Percentiles rank a stretch among this genome's conserved stretches.
phyloP scores from a whole-genome alignment of 208 protist genomes.

The Blastocrithidia nonstop region DNA sequence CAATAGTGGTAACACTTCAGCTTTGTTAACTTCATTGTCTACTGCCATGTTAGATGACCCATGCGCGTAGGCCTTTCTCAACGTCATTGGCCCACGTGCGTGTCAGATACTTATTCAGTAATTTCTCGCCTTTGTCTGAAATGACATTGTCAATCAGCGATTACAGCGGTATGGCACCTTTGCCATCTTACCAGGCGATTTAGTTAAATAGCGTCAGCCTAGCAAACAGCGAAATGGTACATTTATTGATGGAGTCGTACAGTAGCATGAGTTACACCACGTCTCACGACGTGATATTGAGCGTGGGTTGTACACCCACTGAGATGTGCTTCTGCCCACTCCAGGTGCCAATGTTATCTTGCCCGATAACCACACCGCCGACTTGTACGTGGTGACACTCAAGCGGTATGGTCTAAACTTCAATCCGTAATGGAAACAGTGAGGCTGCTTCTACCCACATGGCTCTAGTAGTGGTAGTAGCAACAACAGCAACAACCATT shows the following conservation, averaged over 20 bases:
- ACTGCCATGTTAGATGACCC: conserved; percentile 19
- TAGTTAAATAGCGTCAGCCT: conserved; percentile 28
- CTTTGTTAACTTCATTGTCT: no score
- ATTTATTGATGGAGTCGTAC: not conserved
- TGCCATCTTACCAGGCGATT: conserved; percentile 62
- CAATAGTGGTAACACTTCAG: not conserved
- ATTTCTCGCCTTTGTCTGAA: conserved; percentile 79
- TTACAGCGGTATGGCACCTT: conserved; percentile 76
- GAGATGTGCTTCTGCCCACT: conserved; percentile 65
- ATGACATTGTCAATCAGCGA: conserved; percentile 76
- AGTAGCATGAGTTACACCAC: not conserved
- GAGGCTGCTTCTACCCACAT: conserved; percentile 44
- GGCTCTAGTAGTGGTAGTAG: not conserved
- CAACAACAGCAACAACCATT: not conserved
- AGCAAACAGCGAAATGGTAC: no score
- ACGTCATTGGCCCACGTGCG: conserved; percentile 48
- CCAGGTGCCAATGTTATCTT: conserved; percentile 54
- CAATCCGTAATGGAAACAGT: conserved; percentile 63
- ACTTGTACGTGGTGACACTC: conserved; percentile 71
- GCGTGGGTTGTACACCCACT: conserved; percentile 25
- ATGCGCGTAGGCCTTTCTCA: conserved; percentile 68
- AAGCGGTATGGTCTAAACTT: conserved; percentile 62
- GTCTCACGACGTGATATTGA: conserved; percentile 31
- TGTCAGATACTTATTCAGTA: conserved; percentile 70
- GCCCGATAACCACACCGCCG: conserved; percentile 75